phyloP scores from a whole-genome alignment of 306 rosid species.

The Phaseolus lunatus region DNA sequence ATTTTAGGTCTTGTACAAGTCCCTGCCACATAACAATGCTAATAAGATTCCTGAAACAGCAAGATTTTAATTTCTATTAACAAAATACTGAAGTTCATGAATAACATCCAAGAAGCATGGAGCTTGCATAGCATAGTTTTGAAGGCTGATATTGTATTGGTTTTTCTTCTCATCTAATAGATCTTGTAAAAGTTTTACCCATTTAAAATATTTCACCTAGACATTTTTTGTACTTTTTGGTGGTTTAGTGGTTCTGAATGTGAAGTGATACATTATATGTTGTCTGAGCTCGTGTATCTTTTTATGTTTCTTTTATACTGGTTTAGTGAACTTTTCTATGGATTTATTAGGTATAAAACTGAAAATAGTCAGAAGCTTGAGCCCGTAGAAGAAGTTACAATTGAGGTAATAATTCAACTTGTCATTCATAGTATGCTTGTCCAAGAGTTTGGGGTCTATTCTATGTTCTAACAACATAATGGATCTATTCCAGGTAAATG shows the following conservation, averaged over 20 bases:
- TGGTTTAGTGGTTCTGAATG: constrained; percentile 30
- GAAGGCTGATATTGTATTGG: constrained; percentile 24
- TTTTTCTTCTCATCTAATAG: constrained; percentile 21
- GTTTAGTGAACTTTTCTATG: constrained; percentile 36
- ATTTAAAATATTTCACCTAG: constrained; percentile 30
- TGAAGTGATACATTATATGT: constrained; percentile 12
- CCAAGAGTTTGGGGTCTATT: constrained; percentile 36
- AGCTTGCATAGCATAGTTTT: constrained; percentile 10
- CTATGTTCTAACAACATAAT: neutral
- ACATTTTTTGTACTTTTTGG: constrained; percentile 10
- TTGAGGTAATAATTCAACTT: constrained; percentile 68
- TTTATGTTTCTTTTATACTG: neutral
- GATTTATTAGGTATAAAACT: constrained; percentile 83
- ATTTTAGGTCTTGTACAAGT: too few species aligned
- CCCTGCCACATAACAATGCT: too few species aligned
- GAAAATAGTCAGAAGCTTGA: constrained; percentile 82
- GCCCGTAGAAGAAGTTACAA: constrained; percentile 96
- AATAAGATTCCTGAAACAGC: constrained; percentile 5
- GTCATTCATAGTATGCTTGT: constrained; percentile 24
- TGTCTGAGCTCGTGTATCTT: neutral
- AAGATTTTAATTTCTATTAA: constrained; percentile 35
- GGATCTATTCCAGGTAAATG: constrained; percentile 71
- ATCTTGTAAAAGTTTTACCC: constrained; percentile 33
- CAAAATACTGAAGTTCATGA: neutral
- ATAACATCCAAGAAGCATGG: constrained; percentile 25